A percentile compares a stretch with the other conserved stretches of the same genome.
These are phyloP conservation scores for Pichia sp. DNA, from an alignment of 1,139 yeast species.

Conservation along the genomic window DNA sequence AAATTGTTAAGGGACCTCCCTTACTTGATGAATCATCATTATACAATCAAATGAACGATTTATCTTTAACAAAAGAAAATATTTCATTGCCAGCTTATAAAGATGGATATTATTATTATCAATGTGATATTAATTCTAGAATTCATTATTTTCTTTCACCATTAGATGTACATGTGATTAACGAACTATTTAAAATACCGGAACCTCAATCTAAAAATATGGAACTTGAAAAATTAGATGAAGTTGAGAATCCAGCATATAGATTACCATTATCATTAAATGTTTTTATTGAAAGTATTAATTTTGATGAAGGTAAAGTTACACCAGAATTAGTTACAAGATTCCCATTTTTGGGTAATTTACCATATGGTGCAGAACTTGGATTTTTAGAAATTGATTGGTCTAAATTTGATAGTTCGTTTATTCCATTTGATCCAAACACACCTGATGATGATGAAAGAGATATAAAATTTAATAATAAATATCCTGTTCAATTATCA, in stretches of 20 bases:
- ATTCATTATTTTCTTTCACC: constrained; percentile 67
- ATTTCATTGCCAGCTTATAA: constrained; percentile 12
- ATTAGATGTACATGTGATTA: constrained; percentile 61
- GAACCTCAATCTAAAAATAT: too few relatives aligned
- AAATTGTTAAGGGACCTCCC: not conserved
- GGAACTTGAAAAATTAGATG: too few relatives aligned
- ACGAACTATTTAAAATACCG: constrained; percentile 8
- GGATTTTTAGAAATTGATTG: constrained; percentile 90
- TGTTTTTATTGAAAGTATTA: constrained; percentile 53
- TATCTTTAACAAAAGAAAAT: not conserved
- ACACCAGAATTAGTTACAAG: constrained; percentile 51
- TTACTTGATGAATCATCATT: not conserved
- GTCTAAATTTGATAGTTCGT: constrained; percentile 32
- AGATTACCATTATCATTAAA: constrained; percentile 12
- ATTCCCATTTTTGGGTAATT: constrained; percentile 69
- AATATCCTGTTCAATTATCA: constrained; percentile 48
- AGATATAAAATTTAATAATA: too few relatives aligned
- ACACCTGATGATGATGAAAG: constrained; percentile 13
- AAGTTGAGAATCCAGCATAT: constrained; percentile 6
- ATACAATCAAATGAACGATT: constrained; percentile 27
- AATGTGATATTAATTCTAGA: constrained; percentile 44
- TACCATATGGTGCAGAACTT: constrained; percentile 79
- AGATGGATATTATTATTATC: constrained; percentile 15
- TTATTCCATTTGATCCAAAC: constrained; percentile 11
- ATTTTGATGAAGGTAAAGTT: constrained; percentile 49